Evolutionary conservation across 1,284 basidiomycete species (phyloP).

Genomic region (Austroboletus olivaceoglutinosus): DNA sequence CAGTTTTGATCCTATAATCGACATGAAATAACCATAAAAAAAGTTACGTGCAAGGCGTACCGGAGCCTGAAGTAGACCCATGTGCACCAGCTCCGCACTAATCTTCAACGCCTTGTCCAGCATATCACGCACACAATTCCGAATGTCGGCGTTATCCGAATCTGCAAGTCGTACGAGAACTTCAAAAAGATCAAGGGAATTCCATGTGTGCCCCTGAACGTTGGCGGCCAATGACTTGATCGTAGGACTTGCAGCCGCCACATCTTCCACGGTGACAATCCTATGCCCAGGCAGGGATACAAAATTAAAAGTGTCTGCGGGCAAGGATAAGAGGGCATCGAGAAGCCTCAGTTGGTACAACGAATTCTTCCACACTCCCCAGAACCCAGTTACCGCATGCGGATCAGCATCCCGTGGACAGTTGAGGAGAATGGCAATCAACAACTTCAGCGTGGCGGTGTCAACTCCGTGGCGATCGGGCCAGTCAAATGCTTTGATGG

Average conservation of each 20-base stretch:
- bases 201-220: conserved; percentile 91
- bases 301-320: conserved; percentile 89
- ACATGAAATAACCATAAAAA: conserved; percentile 1
- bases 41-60: conserved; percentile 39
- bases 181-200: conserved; percentile 88
- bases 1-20: conserved; percentile 68
- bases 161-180: conserved; percentile 79
- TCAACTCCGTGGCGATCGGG: conserved; percentile 77
- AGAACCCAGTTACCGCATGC: conserved; percentile 79
- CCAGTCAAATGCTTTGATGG: conserved; percentile 78
- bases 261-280: conserved; percentile 84
- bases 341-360: conserved; percentile 86
- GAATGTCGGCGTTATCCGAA: conserved; percentile 69
- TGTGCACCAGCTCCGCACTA: conserved; percentile 91
- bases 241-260: conserved; percentile 78
- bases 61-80: conserved; percentile 89
- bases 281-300: conserved; percentile 78
- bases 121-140: conserved; percentile 80
- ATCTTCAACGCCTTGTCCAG: conserved; percentile 90
- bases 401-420: conserved; percentile 66
- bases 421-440: conserved; percentile 77
- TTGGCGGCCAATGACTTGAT: conserved; percentile 83
- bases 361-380: conserved; percentile 82
- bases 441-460: conserved; percentile 76
- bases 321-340: conserved; percentile 83